Conservation (phyloP, 495 filamentous ascomycete genomes). For the Sordaria brevicollis region DNA sequence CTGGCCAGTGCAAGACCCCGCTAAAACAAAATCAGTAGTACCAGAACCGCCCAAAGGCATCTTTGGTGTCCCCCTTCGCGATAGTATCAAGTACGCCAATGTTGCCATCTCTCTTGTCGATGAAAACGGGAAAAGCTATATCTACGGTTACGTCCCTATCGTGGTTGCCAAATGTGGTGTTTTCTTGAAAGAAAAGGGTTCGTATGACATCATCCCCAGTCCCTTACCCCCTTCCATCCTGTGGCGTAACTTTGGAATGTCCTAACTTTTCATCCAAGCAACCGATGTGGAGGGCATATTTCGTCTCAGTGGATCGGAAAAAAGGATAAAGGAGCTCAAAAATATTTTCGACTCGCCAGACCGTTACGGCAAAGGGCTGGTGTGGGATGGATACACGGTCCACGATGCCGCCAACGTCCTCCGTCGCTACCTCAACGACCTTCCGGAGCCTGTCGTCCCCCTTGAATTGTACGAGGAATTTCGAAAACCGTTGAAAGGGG, state of each 20-base stretch:
- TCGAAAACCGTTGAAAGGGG: conserved; percentile 69
- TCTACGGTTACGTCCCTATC: conserved; percentile 98
- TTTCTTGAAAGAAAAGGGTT: conserved; percentile 97
- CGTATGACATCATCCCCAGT: conserved; percentile 15
- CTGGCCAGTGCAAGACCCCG: neutral
- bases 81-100: conserved; percentile 96
- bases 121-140: conserved; percentile 83
- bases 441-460: conserved; percentile 93
- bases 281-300: conserved; percentile 97
- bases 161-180: conserved; percentile 98
- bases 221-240: neutral
- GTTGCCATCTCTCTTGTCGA: conserved; percentile 95
- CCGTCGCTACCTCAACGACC: conserved; percentile 85
- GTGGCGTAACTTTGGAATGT: conserved; percentile 12
- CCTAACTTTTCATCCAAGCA: conserved; percentile 40
- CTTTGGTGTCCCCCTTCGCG: conserved; percentile 87
- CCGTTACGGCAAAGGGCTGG: conserved; percentile 89
- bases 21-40: conserved; percentile 13
- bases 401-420: conserved; percentile 98
- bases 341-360: conserved; percentile 89
- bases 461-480: conserved; percentile 88
- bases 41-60: conserved; percentile 46
- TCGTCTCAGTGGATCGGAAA: conserved; percentile 90
- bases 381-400: conserved; percentile 97
- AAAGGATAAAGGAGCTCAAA: conserved; percentile 94